Conservation (phyloP, 1,284 basidiomycete genomes). For the Kwoniella shivajii region DNA sequence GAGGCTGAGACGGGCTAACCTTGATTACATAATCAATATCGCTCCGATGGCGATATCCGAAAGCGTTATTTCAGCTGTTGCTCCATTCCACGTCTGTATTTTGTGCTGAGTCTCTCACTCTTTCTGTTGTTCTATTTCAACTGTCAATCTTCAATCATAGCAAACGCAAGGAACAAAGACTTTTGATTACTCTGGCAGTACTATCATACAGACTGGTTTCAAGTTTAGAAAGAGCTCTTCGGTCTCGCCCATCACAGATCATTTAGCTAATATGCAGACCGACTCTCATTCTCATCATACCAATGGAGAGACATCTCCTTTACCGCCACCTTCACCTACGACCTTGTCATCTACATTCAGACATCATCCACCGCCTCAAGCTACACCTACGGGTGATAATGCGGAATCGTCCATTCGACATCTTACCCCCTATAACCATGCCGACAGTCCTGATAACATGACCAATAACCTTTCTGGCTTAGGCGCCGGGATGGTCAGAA, state of each 20-base stretch:
- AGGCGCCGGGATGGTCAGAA: slow-evolving; percentile 13
- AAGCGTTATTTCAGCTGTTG: background rate
- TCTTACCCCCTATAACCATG: background rate
- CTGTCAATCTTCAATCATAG: background rate
- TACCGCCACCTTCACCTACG: slow-evolving; percentile 21
- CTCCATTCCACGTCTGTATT: background rate
- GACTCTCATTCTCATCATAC: slow-evolving; percentile 10
- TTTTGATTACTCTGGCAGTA: too few species aligned
- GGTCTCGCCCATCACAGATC: background rate
- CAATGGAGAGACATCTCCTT: slow-evolving; percentile 9
- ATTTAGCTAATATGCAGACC: slow-evolving; percentile 3
- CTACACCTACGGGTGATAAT: too few species aligned
- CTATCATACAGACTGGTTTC: too few species aligned
- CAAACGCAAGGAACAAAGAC: background rate
- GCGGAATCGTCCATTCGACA: background rate
- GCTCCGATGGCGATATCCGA: slow-evolving; percentile 11
- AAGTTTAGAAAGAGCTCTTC: too few species aligned
- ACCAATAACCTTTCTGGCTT: background rate
- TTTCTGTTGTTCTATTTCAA: background rate
- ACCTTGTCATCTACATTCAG: slow-evolving; percentile 14
- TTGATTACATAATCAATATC: background rate
- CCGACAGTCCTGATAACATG: too few species aligned
- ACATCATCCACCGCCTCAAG: slow-evolving; percentile 14
- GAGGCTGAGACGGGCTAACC: background rate
- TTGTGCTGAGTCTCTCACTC: background rate